These are phyloP conservation scores for Ophiostoma montium DNA, from an alignment of 2,329 filamentous ascomycete genomes.

Conservation along the genomic window DNA sequence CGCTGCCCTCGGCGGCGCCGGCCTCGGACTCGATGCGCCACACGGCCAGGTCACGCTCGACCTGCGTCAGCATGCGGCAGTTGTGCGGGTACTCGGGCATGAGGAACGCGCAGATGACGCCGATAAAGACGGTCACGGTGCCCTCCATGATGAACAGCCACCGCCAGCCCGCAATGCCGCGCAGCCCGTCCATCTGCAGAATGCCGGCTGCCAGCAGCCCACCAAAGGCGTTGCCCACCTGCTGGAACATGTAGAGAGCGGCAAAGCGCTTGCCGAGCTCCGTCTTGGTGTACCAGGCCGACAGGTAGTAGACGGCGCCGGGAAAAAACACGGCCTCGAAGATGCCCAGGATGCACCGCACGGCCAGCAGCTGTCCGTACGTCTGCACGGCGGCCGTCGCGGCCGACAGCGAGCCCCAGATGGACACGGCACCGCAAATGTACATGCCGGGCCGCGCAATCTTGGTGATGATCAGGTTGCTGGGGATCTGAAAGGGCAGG, in stretches of 20 bases:
- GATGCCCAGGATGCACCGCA: constrained; percentile 41
- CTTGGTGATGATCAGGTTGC: constrained; percentile 37
- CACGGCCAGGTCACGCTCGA: constrained; percentile 29
- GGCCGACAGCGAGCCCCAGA: constrained; percentile 36
- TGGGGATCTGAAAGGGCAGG: constrained; percentile 36
- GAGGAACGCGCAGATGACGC: constrained; percentile 15
- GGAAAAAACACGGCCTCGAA: constrained; percentile 49
- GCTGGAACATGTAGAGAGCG: constrained; percentile 40
- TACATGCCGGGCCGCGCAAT: constrained; percentile 33
- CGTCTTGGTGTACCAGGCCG: constrained; percentile 19
- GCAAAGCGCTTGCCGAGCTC: constrained; percentile 47
- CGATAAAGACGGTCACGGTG: constrained; percentile 9
- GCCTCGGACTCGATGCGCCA: constrained; percentile 34
- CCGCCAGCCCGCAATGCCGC: constrained; percentile 34
- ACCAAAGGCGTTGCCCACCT: constrained; percentile 53
- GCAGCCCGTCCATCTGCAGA: constrained; percentile 45
- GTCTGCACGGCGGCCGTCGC: constrained; percentile 23
- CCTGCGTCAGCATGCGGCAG: constrained; percentile 27
- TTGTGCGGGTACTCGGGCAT: constrained; percentile 42
- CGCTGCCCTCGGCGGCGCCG: constrained; percentile 47
- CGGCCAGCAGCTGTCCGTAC: constrained; percentile 30
- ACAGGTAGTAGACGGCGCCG: constrained; percentile 36
- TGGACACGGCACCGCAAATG: constrained; percentile 30
- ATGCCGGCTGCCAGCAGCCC: constrained; percentile 49
- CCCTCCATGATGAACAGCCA: constrained; percentile 13